Percentiles rank a stretch among this genome's conserved stretches.
Conservation (phyloP, 164 flowering plant species). For the Magnolia officinalis region DNA sequence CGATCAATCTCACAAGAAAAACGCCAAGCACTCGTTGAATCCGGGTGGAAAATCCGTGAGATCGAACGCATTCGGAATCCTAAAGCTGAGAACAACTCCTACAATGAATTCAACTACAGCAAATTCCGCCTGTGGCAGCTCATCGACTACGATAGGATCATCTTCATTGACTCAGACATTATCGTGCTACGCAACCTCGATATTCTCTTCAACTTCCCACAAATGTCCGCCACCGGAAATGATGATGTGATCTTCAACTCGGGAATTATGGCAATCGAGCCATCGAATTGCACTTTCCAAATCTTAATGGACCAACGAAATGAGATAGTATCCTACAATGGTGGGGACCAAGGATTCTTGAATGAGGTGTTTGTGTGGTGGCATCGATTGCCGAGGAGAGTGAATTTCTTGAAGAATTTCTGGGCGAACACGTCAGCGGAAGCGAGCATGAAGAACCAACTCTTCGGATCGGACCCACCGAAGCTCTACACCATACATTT, state of each 20-base stretch:
- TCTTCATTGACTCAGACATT: constrained; percentile 91
- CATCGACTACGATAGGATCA: constrained; percentile 70
- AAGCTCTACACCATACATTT: constrained; percentile 74
- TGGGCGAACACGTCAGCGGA: constrained; percentile 71
- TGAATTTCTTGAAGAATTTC: constrained; percentile 80
- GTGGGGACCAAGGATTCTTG: constrained; percentile 95
- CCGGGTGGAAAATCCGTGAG: constrained; percentile 81
- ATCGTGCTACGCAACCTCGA: constrained; percentile 71
- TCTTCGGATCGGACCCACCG: constrained; percentile 77
- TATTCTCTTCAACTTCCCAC: constrained; percentile 73
- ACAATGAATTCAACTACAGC: constrained; percentile 96
- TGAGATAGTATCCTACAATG: constrained; percentile 78
- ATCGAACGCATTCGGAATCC: constrained; percentile 86
- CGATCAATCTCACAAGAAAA: constrained; percentile 52
- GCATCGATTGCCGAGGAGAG: constrained; percentile 80
- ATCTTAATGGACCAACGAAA: constrained; percentile 42
- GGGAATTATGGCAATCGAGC: constrained; percentile 91
- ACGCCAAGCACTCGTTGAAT: constrained; percentile 50
- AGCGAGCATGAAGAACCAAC: constrained; percentile 54
- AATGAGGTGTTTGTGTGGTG: constrained; percentile 94
- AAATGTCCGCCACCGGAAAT: constrained; percentile 82
- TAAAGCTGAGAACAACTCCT: constrained; percentile 53
- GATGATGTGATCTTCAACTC: constrained; percentile 81
- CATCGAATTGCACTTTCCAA: constrained; percentile 79
- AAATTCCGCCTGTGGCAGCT: constrained; percentile 94